Base-by-base conservation (phyloP, 2,329 filamentous ascomycete species). In the Aspergillus japonicus region DNA sequence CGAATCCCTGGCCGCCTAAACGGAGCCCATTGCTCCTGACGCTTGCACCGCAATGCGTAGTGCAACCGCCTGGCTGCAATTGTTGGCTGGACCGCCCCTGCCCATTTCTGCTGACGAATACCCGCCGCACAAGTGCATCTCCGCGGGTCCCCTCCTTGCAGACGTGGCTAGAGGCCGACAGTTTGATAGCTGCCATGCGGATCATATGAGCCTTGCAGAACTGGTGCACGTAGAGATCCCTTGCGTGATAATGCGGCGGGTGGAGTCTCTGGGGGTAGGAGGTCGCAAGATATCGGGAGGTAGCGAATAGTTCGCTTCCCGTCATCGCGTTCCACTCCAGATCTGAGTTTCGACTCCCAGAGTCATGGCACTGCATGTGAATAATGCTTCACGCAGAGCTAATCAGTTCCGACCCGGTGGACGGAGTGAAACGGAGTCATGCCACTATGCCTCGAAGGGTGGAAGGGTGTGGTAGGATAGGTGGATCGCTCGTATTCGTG, bases 151-250 rank as follows among this genome's bases (percentile, higher is more conserved):
- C 33, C 33, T 42, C 39, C 39, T 42, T 42, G 39, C 39, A 16
- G 19, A 42, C 14, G 39, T 42, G 39, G 64, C 4, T 72, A 70
- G 33, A 68, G 67, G 10, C 74, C 73, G 21, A 78, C 68, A 19
- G 75, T 75, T 39, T 75, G 74, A 58, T 76, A 74, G 56, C 77
- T 42, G 39, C 39, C 39, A 42, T 16, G 39, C 39, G 39, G 1
- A 42, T 42, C 39, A n/a, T n/a, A n/a, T 12, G 11, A 16, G 14
- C 33, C 33, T 35, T 35, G 33, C 33, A 8, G 14, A 5, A 42
- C 39, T 6, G 14, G 39, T 6, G 11, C 5, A 11, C 3, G 29
- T 5, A 39, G 26, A 21, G 44, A 19, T 23, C 16, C 35, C 19
- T 55, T 35, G 31, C 47, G 47, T 55, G 16, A 6, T 19, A 12